These are phyloP conservation scores for Letharia lupina DNA, from an alignment of 495 filamentous ascomycete genomes.

Conservation along the genomic window DNA sequence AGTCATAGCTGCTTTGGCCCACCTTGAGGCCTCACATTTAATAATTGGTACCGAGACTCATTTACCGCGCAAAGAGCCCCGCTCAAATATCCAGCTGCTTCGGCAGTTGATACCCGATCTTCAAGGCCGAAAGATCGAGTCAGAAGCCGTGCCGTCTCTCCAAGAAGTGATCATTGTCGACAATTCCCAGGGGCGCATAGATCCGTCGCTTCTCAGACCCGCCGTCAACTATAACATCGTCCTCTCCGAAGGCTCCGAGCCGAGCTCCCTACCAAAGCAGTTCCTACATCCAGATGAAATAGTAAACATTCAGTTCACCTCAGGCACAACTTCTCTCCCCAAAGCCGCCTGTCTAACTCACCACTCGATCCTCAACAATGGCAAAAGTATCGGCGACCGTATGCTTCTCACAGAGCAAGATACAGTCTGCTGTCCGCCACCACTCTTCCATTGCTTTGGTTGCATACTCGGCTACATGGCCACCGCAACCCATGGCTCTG, in stretches of 20 bases:
- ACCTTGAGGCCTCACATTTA: slow-evolving; percentile 66
- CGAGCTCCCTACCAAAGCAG: slow-evolving; percentile 30
- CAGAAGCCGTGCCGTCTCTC: slow-evolving; percentile 60
- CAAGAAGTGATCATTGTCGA: slow-evolving; percentile 67
- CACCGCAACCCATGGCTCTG: slow-evolving; percentile 74
- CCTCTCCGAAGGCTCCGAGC: slow-evolving; percentile 37
- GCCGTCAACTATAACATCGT: slow-evolving; percentile 51
- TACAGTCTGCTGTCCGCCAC: slow-evolving; percentile 76
- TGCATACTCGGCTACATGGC: slow-evolving; percentile 90
- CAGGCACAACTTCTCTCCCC: slow-evolving; percentile 79
- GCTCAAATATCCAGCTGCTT: slow-evolving; percentile 67
- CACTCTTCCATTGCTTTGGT: slow-evolving; percentile 91
- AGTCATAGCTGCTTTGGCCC: slow-evolving; percentile 66
- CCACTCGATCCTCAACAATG: slow-evolving; percentile 82
- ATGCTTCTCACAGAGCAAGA: slow-evolving; percentile 70
- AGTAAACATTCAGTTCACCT: slow-evolving; percentile 95
- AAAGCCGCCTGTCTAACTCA: slow-evolving; percentile 91
- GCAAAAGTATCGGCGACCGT: slow-evolving; percentile 66
- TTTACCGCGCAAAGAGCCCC: slow-evolving; percentile 67
- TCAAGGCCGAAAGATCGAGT: slow-evolving; percentile 43
- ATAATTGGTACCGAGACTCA: slow-evolving; percentile 83
- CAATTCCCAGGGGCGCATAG: slow-evolving; percentile 59
- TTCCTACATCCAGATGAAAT: slow-evolving; percentile 59
- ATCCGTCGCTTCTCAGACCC: slow-evolving; percentile 37
- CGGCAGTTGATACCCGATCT: slow-evolving; percentile 56